These are phyloP conservation scores for Macadamia tetraphylla DNA, from an alignment of 164 flowering plant species.

Conservation along the genomic window DNA sequence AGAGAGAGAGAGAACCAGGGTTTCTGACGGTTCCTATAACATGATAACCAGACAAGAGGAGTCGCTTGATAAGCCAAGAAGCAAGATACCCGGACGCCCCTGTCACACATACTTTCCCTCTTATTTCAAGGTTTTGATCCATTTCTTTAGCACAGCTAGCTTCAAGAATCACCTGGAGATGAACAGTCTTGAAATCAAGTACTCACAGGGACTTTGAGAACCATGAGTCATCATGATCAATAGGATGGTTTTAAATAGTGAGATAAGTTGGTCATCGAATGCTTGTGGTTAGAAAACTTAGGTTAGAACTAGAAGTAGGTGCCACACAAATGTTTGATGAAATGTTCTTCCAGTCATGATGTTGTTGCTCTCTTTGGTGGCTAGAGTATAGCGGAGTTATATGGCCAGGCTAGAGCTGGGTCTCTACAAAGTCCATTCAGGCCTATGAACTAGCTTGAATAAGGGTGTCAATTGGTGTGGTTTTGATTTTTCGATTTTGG, in stretches of 20 bases:
- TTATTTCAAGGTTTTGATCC: slow-evolving; percentile 8
- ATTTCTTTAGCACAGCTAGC: neutral
- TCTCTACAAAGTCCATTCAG: too few relatives aligned
- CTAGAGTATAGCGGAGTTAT: too few relatives aligned
- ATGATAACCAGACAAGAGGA: slow-evolving; percentile 35
- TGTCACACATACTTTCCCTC: slow-evolving; percentile 38
- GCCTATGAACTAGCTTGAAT: too few relatives aligned
- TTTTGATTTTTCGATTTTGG: too few relatives aligned
- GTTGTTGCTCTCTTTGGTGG: too few relatives aligned
- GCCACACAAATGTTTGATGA: too few relatives aligned
- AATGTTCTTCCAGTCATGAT: too few relatives aligned
- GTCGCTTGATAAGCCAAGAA: slow-evolving; percentile 37
- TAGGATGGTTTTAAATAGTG: neutral
- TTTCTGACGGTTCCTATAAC: slow-evolving; percentile 44
- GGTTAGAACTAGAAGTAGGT: neutral
- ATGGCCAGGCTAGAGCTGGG: too few relatives aligned
- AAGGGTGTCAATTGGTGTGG: too few relatives aligned
- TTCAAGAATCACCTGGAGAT: neutral
- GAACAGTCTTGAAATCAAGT: neutral
- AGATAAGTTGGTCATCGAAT: slow-evolving; percentile 1
- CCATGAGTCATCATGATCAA: too few relatives aligned
- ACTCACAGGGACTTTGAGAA: neutral
- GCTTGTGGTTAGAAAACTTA: neutral
- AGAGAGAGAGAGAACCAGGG: slow-evolving; percentile 29
- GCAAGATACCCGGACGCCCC: slow-evolving; percentile 54